Evolutionary conservation across 305 asterid species (phyloP).

Genomic region (Fraxinus nigra): DNA sequence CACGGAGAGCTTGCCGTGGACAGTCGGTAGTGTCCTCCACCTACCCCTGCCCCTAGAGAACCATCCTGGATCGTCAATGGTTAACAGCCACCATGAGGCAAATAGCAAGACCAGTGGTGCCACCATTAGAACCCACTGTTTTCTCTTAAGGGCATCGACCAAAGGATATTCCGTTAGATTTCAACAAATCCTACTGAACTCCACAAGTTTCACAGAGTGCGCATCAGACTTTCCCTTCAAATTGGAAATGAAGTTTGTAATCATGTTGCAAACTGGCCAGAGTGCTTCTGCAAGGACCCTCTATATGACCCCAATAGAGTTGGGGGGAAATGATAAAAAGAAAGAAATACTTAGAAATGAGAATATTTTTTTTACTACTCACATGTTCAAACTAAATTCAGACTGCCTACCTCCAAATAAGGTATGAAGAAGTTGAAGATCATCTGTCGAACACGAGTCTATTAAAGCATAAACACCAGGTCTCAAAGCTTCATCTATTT

Average conservation of each 20-base stretch:
- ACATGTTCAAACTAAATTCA: slow-evolving; percentile 3
- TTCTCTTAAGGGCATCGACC: slow-evolving; percentile 58
- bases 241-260: slow-evolving; percentile 73
- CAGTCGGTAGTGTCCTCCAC: slow-evolving; percentile 12
- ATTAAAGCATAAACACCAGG: slow-evolving; percentile 84
- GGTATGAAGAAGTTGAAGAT: slow-evolving; percentile 83
- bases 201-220: slow-evolving; percentile 14
- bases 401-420: slow-evolving; percentile 66
- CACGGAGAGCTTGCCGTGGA: slow-evolving; percentile 38
- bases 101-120: slow-evolving; percentile 32
- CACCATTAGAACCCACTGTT: slow-evolving; percentile 27
- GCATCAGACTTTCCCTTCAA: slow-evolving; percentile 79
- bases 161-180: slow-evolving; percentile 17
- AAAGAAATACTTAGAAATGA: slow-evolving; percentile 3
- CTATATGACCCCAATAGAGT: slow-evolving; percentile 32
- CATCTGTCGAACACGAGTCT: slow-evolving; percentile 74
- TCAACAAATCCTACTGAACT: not conserved
- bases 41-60: slow-evolving; percentile 27
- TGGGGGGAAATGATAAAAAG: not conserved
- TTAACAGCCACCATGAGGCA: slow-evolving; percentile 25
- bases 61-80: slow-evolving; percentile 27
- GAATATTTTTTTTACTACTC: not conserved
- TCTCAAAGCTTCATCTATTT: slow-evolving; percentile 75
- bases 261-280: slow-evolving; percentile 67
- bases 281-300: slow-evolving; percentile 93